phyloP scores from a whole-genome alignment of 148 eudicot species.

The Pharnaceum exiguum region DNA sequence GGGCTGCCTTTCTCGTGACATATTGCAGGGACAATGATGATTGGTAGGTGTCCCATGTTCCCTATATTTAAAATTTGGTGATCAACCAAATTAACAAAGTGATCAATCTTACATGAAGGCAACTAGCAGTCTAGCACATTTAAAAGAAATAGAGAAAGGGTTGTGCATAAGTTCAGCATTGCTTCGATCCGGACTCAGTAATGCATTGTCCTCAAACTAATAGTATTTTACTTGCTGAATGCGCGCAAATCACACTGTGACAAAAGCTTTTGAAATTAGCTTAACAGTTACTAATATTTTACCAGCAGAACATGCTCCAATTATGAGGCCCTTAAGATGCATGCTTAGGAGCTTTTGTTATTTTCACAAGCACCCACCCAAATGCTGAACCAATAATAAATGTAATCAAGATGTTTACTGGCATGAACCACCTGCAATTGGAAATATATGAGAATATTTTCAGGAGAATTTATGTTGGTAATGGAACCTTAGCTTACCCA shows the following conservation, averaged over 20 bases:
- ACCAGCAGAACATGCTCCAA: conserved; percentile 48
- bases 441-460: no score
- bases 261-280: no score
- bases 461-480: no score
- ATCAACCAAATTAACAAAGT: background rate
- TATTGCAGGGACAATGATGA: conserved; percentile 81
- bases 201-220: background rate
- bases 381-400: conserved; percentile 35
- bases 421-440: conserved; percentile 59
- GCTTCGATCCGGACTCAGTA: background rate
- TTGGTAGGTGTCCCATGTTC: conserved; percentile 67
- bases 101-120: background rate
- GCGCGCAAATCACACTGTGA: conserved; percentile 33
- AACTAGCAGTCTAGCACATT: background rate
- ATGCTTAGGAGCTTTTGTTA: conserved; percentile 33
- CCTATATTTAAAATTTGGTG: conserved; percentile 32
- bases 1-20: conserved; percentile 83
- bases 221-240: conserved; percentile 32
- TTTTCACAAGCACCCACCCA: conserved; percentile 37
- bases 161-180: background rate
- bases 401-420: conserved; percentile 39
- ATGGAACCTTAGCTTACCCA: no score
- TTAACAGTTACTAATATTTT: no score
- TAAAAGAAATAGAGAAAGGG: background rate
- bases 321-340: conserved; percentile 39